Base-by-base conservation (phyloP, 345 rosid species). In the Dovyalis caffra region DNA sequence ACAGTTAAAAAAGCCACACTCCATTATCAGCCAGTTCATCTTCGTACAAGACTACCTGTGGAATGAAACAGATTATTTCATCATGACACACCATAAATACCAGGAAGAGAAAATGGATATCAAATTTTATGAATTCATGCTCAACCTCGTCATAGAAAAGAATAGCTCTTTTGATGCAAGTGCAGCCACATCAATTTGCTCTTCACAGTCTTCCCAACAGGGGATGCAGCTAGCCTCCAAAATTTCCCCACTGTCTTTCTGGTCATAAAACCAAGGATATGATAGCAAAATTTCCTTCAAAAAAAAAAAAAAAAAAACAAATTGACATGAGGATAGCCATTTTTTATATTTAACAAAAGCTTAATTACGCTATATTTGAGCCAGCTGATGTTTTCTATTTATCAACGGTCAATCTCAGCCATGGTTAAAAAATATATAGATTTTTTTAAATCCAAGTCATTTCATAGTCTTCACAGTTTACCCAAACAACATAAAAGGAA, bases 11-110 rank as follows among this genome's bases (percentile, higher is more conserved):
- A 78, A 95, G 92, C 18, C 98, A 92, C 72, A 90, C 92, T 72
- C 97, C 97, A 83, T 85, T 95, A 79, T 95, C 98, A 77, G 98
- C 96, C 69, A 95, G 86, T 82, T 95, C 98, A 84, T 93, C 99
- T 89, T 95, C 98, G 73, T 95, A 95, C 81, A 95, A 81, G 78
- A 95, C 88, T 34, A 92, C 94, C 99, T 95, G 88, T 74, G 82
- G 32, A 26, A 43, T 58, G 49, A 71, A 67, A 75, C 65, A 72
- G 65, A 83, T 21, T 62, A 77, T 63, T 76, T 77, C 15, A 34
- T 72, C 73, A 72, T 64, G 58, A 9, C 68, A 69, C 16, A 33
- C n/a, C 28, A 61, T n/a, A 53, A 16, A 62, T 37, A 32, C 16
- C 23, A 65, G 53, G 37, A 77, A 64, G 35, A 45, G 26, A 40